Evolutionary conservation across 2,329 filamentous ascomycete species (phyloP), one percentile per base, ranked within the genome.

Genomic region (Xylariaceae sp.): DNA sequence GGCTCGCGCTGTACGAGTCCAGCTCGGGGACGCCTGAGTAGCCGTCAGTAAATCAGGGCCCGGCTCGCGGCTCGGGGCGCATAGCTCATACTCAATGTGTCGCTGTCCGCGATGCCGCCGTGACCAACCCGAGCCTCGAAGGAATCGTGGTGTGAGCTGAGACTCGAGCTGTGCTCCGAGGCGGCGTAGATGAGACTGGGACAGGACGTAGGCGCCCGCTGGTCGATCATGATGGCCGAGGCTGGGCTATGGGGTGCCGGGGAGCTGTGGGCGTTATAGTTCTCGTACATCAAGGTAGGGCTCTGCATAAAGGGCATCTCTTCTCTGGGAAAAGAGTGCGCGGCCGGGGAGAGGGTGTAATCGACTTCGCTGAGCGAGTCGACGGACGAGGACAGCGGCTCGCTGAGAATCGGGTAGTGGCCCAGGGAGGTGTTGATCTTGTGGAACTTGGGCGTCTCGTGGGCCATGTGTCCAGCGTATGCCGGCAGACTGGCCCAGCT

Each of bases 301-400:
- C 70, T 76, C 48, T 71, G 64, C 36, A 74, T 59, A 46, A 70
- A 77, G 3, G 68, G 62, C 16, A 75, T 58, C 14, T 79, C 74
- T 18, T 79, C 74, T 42, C 71, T 51, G 2, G 59, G 59, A 41
- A 67, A 71, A 2, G 67, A 61, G 33, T 76, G 74, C 52, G 65
- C 68, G 43, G 79, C 63, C 7, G 72, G 57, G 40, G 68, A 68
- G 61, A 77, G 42, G 57, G 48, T 45, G 32, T 79, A 80, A 48
- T 79, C 75, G 38, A 72, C 67, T 17, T 80, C 75, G 50, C 72
- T 77, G 35, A 80, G 63, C 3, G 75, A 71, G 43, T 78, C 75
- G 36, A 75, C 62, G 1, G 72, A 72, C 0, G 70, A 66, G 1
- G 71, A 70, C 19, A 76, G 59, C 29, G 65, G 61, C 19, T 72